A percentile compares a stretch with the other conserved stretches of the same genome.
phyloP scores from a whole-genome alignment of 106 monocot species.

The Apostasia shenzhenica region DNA sequence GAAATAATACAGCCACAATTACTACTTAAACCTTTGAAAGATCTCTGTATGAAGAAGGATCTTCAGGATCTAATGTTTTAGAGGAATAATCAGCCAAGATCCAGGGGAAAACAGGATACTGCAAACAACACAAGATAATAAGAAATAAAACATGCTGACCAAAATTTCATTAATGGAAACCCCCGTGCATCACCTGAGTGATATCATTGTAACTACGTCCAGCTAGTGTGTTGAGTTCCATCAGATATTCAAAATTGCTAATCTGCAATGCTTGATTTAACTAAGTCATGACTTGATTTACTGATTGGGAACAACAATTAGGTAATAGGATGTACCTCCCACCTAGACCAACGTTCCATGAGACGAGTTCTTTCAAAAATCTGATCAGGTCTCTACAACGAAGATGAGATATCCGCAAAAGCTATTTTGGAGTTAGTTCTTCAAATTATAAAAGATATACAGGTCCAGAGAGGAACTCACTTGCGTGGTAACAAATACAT shows the following conservation, averaged over 20 bases:
- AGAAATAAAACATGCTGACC: not conserved
- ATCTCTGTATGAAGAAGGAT: constrained; percentile 81
- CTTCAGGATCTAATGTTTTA: constrained; percentile 51
- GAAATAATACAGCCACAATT: constrained; percentile 1
- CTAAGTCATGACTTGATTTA: not conserved
- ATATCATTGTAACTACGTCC: constrained; percentile 99
- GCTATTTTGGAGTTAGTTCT: constrained; percentile 1
- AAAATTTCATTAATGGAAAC: not conserved
- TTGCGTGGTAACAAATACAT: constrained; percentile 80
- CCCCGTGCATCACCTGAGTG: constrained; percentile 59
- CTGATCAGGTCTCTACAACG: constrained; percentile 74
- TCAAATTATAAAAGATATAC: not conserved
- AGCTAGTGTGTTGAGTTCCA: constrained; percentile 93
- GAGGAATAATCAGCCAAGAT: constrained; percentile 85
- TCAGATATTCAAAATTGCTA: constrained; percentile 98
- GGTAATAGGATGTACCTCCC: constrained; percentile 71
- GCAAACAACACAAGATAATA: constrained; percentile 17
- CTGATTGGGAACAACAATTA: not conserved
- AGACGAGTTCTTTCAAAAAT: constrained; percentile 85
- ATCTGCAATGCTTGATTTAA: constrained; percentile 42
- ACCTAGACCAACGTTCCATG: constrained; percentile 95
- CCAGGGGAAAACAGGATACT: constrained; percentile 99
- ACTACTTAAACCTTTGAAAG: constrained; percentile 74
- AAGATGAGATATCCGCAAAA: constrained; percentile 6
- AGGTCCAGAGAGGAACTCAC: constrained; percentile 17